Base-by-base conservation (phyloP, 108 stramenopile genomes). In the Cyclotella atomus region DNA sequence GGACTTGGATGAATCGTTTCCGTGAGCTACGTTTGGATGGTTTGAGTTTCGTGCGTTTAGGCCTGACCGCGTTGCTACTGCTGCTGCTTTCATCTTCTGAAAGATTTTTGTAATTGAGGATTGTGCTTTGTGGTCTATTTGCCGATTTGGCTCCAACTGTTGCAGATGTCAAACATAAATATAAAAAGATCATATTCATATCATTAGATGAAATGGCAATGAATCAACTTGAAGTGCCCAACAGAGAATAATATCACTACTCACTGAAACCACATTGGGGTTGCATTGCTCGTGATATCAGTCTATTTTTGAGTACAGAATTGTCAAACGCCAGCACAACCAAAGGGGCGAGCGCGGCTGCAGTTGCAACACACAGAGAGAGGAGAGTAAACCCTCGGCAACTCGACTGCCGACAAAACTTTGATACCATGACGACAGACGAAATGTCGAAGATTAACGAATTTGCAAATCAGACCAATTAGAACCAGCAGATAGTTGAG, bases 81-180 rank as follows among this genome's bases (percentile, higher is more conserved):
- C 45, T 47, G 10, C 14, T 30, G 35, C 16, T 47, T 17, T n/a
- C 45, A 17, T 61, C 60, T 17, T 65, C 64, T 46, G 64, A 46
- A 30, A 65, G 19, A 29, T 46, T 47, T 65, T 65, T 65, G 28
- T 65, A 65, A 15, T 65, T 46, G 25, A 65, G 45, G 8, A 21
- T 36, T 23, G 34, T 61, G 36, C 10, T 61, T 6, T 9, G 60
- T 30, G 5, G 1, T 41, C 16, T 38, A 29, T 20, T 30, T 21
- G 60, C 2, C 21, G 36, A 20, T 20, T 21, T 23, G 15, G 15
- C 29, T 32, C 16, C 14, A n/a, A 1, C 20, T 15, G 8, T 12
- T 61, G 32, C 20, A 20, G 47, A 49, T 19, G 47, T n/a, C 47
- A 10, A 10, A 49, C 38, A 41, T 41, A 12, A 12, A 41, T 41